A percentile compares a stretch with the other conserved stretches of the same genome.
These are phyloP conservation scores for Rhodotorula taiwanensis DNA, from an alignment of 768 basidiomycete genomes.

Conservation along the genomic window DNA sequence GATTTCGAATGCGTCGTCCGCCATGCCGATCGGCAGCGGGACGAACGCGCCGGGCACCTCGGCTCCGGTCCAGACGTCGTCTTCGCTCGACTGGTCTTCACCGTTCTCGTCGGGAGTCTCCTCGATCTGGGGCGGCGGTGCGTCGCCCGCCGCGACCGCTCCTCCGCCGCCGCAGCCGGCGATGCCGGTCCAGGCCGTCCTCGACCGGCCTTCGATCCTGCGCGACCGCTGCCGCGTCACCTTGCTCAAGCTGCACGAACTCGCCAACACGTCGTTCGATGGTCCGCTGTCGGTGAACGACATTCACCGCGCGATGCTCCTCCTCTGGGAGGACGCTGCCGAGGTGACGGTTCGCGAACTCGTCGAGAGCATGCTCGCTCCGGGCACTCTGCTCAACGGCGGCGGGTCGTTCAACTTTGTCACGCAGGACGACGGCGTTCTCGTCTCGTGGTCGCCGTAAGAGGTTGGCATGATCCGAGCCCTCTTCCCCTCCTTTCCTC, in stretches of 20 bases:
- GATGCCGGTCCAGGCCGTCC: slow-evolving; percentile 12
- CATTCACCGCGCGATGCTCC: slow-evolving; percentile 37
- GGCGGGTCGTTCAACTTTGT: slow-evolving; percentile 36
- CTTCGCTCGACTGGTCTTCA: not conserved
- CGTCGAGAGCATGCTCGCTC: slow-evolving; percentile 36
- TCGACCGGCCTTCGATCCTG: slow-evolving; percentile 31
- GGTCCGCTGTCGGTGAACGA: slow-evolving; percentile 32
- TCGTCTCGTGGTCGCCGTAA: slow-evolving; percentile 10
- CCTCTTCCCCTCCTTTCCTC: not conserved
- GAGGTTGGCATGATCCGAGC: not conserved
- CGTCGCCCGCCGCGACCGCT: not conserved
- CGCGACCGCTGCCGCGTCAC: slow-evolving; percentile 38
- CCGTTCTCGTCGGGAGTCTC: not conserved
- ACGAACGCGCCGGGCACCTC: not conserved
- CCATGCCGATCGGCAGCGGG: slow-evolving; percentile 6
- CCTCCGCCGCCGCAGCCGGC: slow-evolving; percentile 1
- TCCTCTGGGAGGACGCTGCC: slow-evolving; percentile 31
- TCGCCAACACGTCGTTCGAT: slow-evolving; percentile 13
- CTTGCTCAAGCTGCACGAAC: slow-evolving; percentile 37
- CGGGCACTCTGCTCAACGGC: slow-evolving; percentile 35
- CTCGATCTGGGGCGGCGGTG: slow-evolving; percentile 31
- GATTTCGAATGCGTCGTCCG: slow-evolving; percentile 10
- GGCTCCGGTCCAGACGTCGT: slow-evolving; percentile 2
- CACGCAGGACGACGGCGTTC: slow-evolving; percentile 27
- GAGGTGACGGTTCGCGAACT: slow-evolving; percentile 31